Evolutionary conservation across 2,329 filamentous ascomycete species (phyloP).

Genomic region (Pseudophaeomoniella oleicola): DNA sequence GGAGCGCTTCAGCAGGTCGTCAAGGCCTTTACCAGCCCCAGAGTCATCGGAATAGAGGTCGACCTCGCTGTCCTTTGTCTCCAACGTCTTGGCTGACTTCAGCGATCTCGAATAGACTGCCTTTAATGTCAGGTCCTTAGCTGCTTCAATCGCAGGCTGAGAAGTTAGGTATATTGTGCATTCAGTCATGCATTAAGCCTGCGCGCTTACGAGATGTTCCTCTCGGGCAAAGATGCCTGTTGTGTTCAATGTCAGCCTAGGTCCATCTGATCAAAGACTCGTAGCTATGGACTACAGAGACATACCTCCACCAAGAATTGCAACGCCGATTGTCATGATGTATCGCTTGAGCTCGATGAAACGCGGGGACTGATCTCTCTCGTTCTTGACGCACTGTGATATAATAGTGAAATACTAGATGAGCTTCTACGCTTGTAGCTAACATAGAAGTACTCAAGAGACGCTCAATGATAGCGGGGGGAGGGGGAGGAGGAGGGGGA

Average conservation of each 20-base stretch:
- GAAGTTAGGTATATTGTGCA: background rate
- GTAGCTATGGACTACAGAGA: no score
- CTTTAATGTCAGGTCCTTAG: constrained; percentile 30
- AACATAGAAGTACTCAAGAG: no score
- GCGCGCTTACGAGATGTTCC: constrained; percentile 32
- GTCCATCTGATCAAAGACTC: no score
- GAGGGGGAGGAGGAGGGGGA: no score
- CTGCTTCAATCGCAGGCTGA: constrained; percentile 36
- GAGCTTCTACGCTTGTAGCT: no score
- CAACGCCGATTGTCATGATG: constrained; percentile 29
- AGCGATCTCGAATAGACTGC: constrained; percentile 45
- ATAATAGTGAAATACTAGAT: no score
- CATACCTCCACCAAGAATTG: constrained; percentile 37
- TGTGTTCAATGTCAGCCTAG: constrained; percentile 3
- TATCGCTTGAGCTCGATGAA: background rate
- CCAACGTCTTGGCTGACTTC: constrained; percentile 34
- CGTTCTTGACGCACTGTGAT: no score
- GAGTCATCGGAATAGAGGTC: constrained; percentile 43
- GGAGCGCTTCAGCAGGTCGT: constrained; percentile 29
- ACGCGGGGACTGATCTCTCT: no score
- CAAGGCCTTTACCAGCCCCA: constrained; percentile 26
- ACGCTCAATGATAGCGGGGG: no score
- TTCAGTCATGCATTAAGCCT: no score
- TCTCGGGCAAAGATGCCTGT: constrained; percentile 41
- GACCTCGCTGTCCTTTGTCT: constrained; percentile 20